Percentiles rank a stretch among this genome's conserved stretches.
These are phyloP conservation scores for Chytridium lagenaria DNA, from an alignment of 371 early-diverging fungal genomes.

Conservation along the genomic window DNA sequence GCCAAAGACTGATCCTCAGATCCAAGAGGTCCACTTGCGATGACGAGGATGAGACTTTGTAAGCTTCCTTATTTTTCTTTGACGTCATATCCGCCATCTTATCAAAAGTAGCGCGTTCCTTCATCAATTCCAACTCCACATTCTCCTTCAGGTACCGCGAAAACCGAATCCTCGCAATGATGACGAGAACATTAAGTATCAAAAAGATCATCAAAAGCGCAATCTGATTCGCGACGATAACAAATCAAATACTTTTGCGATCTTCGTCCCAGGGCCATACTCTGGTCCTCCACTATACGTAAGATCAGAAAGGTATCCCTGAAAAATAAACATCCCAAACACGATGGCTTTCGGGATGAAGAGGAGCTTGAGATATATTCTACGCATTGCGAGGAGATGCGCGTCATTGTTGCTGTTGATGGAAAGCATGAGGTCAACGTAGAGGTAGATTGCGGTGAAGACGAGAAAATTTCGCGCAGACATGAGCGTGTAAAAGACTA, in stretches of 20 bases:
- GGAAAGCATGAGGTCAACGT: conserved; percentile 8
- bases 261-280: background rate
- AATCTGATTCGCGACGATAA: background rate
- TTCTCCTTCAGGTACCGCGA: background rate
- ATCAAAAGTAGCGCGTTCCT: background rate
- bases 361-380: background rate
- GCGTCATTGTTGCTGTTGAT: background rate
- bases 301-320: conserved; percentile 7
- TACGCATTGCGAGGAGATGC: background rate
- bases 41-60: no score
- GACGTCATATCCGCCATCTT: background rate
- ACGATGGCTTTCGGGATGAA: background rate
- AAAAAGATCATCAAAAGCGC: background rate
- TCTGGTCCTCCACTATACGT: background rate
- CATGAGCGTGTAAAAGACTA: conserved; percentile 3
- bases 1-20: no score
- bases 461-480: background rate
- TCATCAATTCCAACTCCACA: background rate
- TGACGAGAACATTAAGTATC: background rate
- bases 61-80: no score
- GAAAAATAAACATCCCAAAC: background rate
- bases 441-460: background rate
- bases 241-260: background rate
- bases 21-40: no score
- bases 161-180: background rate